phyloP scores from a whole-genome alignment of 331 rosid species.

The Pyrus hybrid region DNA sequence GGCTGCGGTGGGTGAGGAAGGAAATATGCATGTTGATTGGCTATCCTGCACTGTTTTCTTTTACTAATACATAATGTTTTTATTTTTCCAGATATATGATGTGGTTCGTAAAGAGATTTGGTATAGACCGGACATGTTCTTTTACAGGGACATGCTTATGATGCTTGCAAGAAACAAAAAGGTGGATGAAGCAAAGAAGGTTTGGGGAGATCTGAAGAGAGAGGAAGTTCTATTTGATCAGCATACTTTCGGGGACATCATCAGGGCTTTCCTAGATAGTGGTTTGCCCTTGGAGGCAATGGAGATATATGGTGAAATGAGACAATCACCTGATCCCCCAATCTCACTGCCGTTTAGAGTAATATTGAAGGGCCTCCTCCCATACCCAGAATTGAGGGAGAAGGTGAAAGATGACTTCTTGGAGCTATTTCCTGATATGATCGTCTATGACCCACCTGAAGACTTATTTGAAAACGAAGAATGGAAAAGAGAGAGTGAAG shows the following conservation, averaged over 20 bases:
- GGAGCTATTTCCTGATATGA: conserved; percentile 76
- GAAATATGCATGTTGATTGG: not conserved
- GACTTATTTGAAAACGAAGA: conserved; percentile 71
- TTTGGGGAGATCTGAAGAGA: conserved; percentile 68
- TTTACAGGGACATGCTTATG: conserved; percentile 83
- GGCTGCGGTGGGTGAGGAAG: not conserved
- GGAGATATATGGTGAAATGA: conserved; percentile 72
- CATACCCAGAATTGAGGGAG: conserved; percentile 72
- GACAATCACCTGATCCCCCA: conserved; percentile 70
- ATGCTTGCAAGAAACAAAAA: conserved; percentile 74
- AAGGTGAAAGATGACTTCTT: conserved; percentile 67
- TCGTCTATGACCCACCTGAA: conserved; percentile 79
- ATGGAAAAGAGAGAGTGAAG: conserved; percentile 15
- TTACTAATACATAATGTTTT: conserved; percentile 2
- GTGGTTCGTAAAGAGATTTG: conserved; percentile 84
- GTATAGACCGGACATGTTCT: conserved; percentile 93
- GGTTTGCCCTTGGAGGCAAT: conserved; percentile 65
- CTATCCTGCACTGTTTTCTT: not conserved
- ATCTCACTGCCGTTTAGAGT: conserved; percentile 74
- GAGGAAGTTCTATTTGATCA: conserved; percentile 76
- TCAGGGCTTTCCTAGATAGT: conserved; percentile 56
- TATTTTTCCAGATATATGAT: conserved; percentile 46
- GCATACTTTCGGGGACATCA: conserved; percentile 81
- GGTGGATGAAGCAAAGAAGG: conserved; percentile 60
- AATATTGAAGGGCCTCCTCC: conserved; percentile 72